phyloP scores from a whole-genome alignment of 2,329 filamentous ascomycete genomes.

The Cadophora sp. region DNA sequence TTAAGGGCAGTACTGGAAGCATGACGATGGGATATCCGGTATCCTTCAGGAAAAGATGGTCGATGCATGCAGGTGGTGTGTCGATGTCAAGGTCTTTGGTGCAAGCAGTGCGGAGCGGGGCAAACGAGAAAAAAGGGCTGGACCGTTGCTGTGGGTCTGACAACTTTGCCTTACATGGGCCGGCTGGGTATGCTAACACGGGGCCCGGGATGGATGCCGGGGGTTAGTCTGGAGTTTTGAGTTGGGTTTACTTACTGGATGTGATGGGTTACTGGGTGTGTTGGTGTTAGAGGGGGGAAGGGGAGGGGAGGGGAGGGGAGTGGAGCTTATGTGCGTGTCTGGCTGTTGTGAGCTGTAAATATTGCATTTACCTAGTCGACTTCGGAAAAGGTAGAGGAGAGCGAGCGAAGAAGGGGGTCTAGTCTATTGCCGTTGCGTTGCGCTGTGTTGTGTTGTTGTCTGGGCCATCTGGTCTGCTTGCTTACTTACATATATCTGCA shows the following conservation, averaged over 20 bases:
- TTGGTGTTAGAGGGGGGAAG: not conserved
- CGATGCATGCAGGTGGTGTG: not conserved
- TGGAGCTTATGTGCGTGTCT: not conserved
- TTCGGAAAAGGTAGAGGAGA: not conserved
- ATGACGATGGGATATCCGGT: not conserved
- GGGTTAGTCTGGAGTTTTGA: not conserved
- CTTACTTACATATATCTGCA: not conserved
- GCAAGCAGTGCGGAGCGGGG: not conserved
- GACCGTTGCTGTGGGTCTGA: slow-evolving; percentile 10
- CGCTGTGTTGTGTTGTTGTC: no score
- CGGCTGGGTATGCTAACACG: no score
- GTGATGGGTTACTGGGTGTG: not conserved
- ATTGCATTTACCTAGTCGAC: not conserved
- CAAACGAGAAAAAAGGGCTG: not conserved
- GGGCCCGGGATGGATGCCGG: not conserved
- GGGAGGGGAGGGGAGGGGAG: not conserved
- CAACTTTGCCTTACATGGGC: not conserved
- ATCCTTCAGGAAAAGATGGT: not conserved
- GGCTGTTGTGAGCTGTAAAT: not conserved
- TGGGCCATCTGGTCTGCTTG: not conserved
- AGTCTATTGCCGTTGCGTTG: no score
- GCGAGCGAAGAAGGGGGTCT: not conserved
- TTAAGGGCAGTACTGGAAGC: not conserved
- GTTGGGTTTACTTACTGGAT: no score
- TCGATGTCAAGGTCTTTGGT: no score